phyloP scores from a whole-genome alignment of 768 basidiomycete genomes.

The Lentinula lateritia region DNA sequence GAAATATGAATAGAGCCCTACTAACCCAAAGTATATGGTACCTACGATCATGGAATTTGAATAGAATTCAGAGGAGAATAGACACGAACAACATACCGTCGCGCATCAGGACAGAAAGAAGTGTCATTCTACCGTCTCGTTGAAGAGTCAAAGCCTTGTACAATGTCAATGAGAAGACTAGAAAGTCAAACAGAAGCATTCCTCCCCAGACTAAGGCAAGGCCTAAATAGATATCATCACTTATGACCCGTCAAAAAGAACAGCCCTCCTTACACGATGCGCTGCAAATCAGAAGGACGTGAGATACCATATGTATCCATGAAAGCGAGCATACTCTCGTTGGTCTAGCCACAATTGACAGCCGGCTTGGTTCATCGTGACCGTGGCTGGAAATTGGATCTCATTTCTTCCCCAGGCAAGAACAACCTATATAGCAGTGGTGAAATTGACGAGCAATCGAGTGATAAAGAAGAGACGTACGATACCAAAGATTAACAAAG shows the following conservation, averaged over 20 bases:
- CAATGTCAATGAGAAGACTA: constrained; percentile 16
- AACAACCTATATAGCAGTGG: not conserved
- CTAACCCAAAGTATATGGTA: constrained; percentile 3
- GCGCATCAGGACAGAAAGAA: constrained; percentile 10
- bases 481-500: not conserved
- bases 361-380: not conserved
- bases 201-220: constrained; percentile 13
- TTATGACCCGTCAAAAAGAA: not conserved
- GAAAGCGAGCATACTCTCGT: not conserved
- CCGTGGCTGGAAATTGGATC: not conserved
- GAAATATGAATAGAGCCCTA: not conserved
- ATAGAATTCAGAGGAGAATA: not conserved
- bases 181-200: constrained; percentile 14
- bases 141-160: constrained; percentile 10
- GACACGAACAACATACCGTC: constrained; percentile 11
- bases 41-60: not conserved
- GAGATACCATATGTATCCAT: not conserved
- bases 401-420: not conserved
- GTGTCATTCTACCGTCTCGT: not conserved
- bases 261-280: not conserved
- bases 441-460: not conserved
- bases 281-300: not conserved
- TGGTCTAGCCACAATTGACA: not conserved
- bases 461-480: not conserved
- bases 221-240: not conserved